Evolutionary conservation across 768 basidiomycete species (phyloP).

Genomic region (Tulasnella sp.): DNA sequence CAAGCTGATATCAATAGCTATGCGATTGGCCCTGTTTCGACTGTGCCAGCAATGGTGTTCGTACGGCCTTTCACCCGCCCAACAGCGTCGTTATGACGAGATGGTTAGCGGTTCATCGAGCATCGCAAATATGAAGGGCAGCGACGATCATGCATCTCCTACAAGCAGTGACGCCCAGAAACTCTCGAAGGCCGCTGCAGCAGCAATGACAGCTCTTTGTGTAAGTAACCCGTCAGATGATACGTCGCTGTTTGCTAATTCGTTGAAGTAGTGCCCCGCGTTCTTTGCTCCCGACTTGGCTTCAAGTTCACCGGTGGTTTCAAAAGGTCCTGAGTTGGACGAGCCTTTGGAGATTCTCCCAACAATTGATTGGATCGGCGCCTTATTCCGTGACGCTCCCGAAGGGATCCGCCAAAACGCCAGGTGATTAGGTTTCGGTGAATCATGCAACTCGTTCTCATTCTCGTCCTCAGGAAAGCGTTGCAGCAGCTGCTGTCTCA

Average conservation of each 20-base stretch:
- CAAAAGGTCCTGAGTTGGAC: constrained; percentile 1
- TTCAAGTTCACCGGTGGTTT: constrained; percentile 50
- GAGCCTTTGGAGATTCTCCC: constrained; percentile 52
- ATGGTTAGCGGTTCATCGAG: constrained; percentile 66
- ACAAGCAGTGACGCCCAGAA: constrained; percentile 65
- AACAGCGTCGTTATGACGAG: constrained; percentile 51
- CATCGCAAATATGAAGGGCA: constrained; percentile 27
- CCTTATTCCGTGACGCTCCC: constrained; percentile 53
- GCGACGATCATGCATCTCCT: constrained; percentile 38
- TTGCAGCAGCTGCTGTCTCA: constrained; percentile 63
- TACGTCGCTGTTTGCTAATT: neutral
- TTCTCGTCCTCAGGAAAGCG: constrained; percentile 57
- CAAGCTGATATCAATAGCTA: constrained; percentile 66
- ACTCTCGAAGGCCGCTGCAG: constrained; percentile 79
- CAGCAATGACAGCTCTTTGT: constrained; percentile 80
- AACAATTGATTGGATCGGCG: constrained; percentile 61
- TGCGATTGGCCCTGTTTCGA: constrained; percentile 74
- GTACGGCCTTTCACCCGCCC: constrained; percentile 49
- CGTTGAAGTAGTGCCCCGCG: constrained; percentile 59
- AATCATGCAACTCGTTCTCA: neutral
- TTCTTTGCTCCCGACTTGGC: constrained; percentile 61
- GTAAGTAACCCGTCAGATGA: constrained; percentile 48
- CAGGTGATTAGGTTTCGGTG: constrained; percentile 46
- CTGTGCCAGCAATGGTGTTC: constrained; percentile 94
- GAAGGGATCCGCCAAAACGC: constrained; percentile 49